Evolutionary conservation across 352 stramenopile genomes (phyloP).

Genomic region (Nothophytophthora sp.): DNA sequence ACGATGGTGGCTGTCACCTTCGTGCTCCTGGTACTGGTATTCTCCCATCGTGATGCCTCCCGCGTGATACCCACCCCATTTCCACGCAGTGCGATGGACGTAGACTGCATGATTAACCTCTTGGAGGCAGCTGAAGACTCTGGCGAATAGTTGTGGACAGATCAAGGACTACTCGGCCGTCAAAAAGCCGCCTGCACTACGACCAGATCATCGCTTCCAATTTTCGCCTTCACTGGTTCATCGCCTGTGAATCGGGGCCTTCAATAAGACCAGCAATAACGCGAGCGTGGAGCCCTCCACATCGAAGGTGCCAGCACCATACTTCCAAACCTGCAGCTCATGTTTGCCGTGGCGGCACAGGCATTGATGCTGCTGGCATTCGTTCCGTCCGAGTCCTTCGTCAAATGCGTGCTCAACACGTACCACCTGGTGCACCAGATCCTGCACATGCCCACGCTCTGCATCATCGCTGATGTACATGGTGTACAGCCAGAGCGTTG

Average conservation of each 20-base stretch:
- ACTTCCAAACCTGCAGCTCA: constrained; percentile 34
- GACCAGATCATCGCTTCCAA: constrained; percentile 35
- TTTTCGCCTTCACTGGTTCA: constrained; percentile 29
- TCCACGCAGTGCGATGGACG: too few species aligned
- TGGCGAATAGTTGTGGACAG: too few species aligned
- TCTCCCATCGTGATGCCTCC: too few species aligned
- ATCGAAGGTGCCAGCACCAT: constrained; percentile 23
- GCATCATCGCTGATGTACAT: constrained; percentile 42
- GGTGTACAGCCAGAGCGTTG: constrained; percentile 44
- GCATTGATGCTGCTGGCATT: constrained; percentile 28
- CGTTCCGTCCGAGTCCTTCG: constrained; percentile 21
- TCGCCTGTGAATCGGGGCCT: constrained; percentile 27
- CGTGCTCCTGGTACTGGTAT: too few species aligned
- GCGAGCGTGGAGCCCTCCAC: constrained; percentile 26
- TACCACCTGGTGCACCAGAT: constrained; percentile 38
- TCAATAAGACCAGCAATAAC: constrained; percentile 17
- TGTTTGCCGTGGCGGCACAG: constrained; percentile 35
- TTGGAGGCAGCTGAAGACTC: too few species aligned
- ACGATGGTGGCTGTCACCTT: too few species aligned
- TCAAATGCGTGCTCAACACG: constrained; percentile 23
- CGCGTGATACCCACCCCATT: too few species aligned
- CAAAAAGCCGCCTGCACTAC: constrained; percentile 33
- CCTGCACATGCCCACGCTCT: constrained; percentile 33
- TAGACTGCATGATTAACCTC: too few species aligned
- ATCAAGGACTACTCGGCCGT: too few species aligned